A percentile compares a stretch with the other conserved stretches of the same genome.
Evolutionary conservation across 371 early-diverging fungal species (phyloP).

Genomic region (Mortierella sp.): DNA sequence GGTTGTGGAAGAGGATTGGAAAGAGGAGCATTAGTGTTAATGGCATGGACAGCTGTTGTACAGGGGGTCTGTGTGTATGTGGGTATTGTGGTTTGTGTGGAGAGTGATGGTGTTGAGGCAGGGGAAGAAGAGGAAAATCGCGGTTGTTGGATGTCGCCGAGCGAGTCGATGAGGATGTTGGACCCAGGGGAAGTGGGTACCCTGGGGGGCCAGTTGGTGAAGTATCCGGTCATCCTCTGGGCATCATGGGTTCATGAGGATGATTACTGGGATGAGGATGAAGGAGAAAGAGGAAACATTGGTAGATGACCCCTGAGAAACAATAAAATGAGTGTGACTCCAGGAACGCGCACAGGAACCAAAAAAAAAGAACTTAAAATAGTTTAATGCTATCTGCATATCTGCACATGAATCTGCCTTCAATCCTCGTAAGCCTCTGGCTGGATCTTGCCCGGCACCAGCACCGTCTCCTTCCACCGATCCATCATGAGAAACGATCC

Average conservation of each 20-base stretch:
- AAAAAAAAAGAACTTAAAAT: too few species aligned
- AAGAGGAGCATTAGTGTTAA: too few species aligned
- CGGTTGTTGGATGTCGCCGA: slow-evolving; percentile 4
- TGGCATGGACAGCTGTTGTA: not conserved
- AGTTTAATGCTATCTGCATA: not conserved
- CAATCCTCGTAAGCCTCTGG: slow-evolving; percentile 5
- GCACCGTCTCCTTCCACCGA: slow-evolving; percentile 27
- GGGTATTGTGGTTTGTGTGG: not conserved
- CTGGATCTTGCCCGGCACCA: slow-evolving; percentile 5
- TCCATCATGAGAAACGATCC: slow-evolving; percentile 21
- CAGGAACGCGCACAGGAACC: too few species aligned
- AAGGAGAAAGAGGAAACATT: too few species aligned
- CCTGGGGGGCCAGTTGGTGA: slow-evolving; percentile 4
- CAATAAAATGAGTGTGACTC: too few species aligned
- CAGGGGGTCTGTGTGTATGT: not conserved
- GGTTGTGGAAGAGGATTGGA: not conserved
- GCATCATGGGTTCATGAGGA: not conserved
- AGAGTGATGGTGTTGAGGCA: not conserved
- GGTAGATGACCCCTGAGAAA: too few species aligned
- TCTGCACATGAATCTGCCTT: not conserved
- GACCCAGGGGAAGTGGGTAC: too few species aligned
- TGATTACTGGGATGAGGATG: not conserved
- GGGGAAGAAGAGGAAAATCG: not conserved
- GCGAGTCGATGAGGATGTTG: slow-evolving; percentile 9
- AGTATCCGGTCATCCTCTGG: too few species aligned